phyloP scores from a whole-genome alignment of 352 stramenopile species.

The Pythium sp. region DNA sequence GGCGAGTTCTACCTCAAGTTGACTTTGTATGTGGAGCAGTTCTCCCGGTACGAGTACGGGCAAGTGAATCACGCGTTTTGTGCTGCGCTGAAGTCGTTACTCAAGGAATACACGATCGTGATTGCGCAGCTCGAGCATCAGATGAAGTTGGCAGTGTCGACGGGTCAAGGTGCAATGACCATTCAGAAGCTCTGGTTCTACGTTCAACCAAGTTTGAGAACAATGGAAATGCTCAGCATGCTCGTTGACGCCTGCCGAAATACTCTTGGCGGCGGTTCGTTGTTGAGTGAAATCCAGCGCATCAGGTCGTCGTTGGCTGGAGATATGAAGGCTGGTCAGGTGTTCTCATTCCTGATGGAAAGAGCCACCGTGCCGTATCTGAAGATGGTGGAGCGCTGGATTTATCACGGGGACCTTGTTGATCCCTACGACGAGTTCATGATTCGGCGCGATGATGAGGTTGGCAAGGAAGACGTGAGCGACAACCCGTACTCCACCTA shows the following conservation, averaged over 20 bases:
- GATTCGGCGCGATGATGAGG: slow-evolving; percentile 76
- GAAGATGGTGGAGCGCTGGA: slow-evolving; percentile 89
- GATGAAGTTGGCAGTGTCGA: slow-evolving; percentile 32
- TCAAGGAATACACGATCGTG: slow-evolving; percentile 94
- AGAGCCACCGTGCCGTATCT: slow-evolving; percentile 84
- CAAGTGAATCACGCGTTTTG: slow-evolving; percentile 93
- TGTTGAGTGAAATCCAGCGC: slow-evolving; percentile 90
- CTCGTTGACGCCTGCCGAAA: slow-evolving; percentile 71
- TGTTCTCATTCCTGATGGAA: slow-evolving; percentile 86
- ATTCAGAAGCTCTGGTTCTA: slow-evolving; percentile 93
- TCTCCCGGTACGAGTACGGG: slow-evolving; percentile 89
- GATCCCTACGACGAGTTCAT: slow-evolving; percentile 93
- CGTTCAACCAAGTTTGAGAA: slow-evolving; percentile 88
- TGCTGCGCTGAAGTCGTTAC: slow-evolving; percentile 86
- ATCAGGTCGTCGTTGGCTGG: slow-evolving; percentile 78
- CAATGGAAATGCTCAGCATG: slow-evolving; percentile 90
- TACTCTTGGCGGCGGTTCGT: slow-evolving; percentile 83
- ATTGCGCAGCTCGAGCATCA: slow-evolving; percentile 89
- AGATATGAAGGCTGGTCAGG: slow-evolving; percentile 69
- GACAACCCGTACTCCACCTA: slow-evolving; percentile 90
- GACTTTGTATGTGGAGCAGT: slow-evolving; percentile 75
- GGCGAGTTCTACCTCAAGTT: slow-evolving; percentile 81
- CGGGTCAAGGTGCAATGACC: slow-evolving; percentile 41
- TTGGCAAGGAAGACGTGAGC: slow-evolving; percentile 81
- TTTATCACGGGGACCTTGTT: slow-evolving; percentile 86